Percentiles rank a stretch among this genome's conserved stretches.
phyloP scores from a whole-genome alignment of 139 green algal genomes.

The Chlorella vulgaris region DNA sequence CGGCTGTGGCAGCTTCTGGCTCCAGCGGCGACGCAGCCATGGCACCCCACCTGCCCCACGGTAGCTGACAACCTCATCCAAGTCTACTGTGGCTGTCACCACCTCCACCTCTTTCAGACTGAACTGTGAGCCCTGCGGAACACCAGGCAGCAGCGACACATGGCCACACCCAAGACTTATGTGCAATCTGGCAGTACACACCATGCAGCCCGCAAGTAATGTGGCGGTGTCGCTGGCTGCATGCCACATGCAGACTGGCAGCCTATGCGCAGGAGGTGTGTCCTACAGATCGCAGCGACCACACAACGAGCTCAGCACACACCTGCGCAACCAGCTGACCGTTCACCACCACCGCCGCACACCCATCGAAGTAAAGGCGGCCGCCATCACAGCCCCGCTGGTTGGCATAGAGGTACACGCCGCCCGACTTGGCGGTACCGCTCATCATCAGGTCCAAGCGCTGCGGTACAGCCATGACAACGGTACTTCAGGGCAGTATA shows the following conservation, averaged over 20 bases:
- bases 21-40: neutral
- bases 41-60: neutral
- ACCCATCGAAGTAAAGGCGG: slow-evolving; percentile 95
- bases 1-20: no score
- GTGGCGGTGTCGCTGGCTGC: no score
- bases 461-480: neutral
- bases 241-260: no score
- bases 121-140: slow-evolving; percentile 74
- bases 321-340: slow-evolving; percentile 88
- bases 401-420: slow-evolving; percentile 98
- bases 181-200: neutral
- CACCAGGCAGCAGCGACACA: neutral
- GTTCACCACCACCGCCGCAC: slow-evolving; percentile 88
- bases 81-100: slow-evolving; percentile 87
- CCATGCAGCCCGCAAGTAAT: no score
- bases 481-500: neutral
- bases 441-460: slow-evolving; percentile 87
- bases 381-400: slow-evolving; percentile 96
- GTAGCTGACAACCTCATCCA: slow-evolving; percentile 88
- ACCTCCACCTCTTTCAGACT: slow-evolving; percentile 81
- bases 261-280: no score
- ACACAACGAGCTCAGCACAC: neutral
- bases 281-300: no score
- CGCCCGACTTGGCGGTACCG: slow-evolving; percentile 88
- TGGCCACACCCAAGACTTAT: neutral